phyloP scores from a whole-genome alignment of 371 early-diverging fungal genomes.

The Mycotypha africana region DNA sequence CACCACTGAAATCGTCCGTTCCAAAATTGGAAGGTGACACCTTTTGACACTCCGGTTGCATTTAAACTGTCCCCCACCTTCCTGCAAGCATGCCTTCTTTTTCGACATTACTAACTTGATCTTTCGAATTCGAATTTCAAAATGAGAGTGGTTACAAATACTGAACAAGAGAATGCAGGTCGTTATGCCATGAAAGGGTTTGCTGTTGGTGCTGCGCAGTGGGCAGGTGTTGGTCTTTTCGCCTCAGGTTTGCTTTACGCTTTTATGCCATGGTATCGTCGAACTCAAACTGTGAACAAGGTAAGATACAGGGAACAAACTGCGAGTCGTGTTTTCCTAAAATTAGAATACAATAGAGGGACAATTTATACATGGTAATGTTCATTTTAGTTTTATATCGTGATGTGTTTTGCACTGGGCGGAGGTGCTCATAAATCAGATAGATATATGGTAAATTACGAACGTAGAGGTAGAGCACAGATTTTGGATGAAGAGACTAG shows the following conservation, averaged over 20 bases:
- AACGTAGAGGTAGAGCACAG: constrained; percentile 46
- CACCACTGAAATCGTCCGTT: too few relatives aligned
- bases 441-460: constrained; percentile 48
- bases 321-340: neutral
- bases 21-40: too few relatives aligned
- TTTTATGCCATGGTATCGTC: constrained; percentile 43
- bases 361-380: neutral
- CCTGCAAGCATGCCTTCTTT: too few relatives aligned
- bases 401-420: constrained; percentile 47
- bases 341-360: neutral
- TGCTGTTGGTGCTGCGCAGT: constrained; percentile 40
- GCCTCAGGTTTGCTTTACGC: constrained; percentile 38
- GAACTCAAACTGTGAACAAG: constrained; percentile 45
- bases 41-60: too few relatives aligned
- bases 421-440: constrained; percentile 49
- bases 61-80: too few relatives aligned
- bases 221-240: constrained; percentile 45
- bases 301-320: constrained; percentile 13
- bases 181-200: constrained; percentile 50
- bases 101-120: too few relatives aligned
- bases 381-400: constrained; percentile 40
- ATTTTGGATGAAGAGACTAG: constrained; percentile 36
- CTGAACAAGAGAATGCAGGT: constrained; percentile 42
- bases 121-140: too few relatives aligned
- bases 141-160: constrained; percentile 42